A percentile compares a stretch with the other conserved stretches of the same genome.
Evolutionary conservation across 139 green algal species (phyloP).

Genomic region (Coccomyxa sp.): DNA sequence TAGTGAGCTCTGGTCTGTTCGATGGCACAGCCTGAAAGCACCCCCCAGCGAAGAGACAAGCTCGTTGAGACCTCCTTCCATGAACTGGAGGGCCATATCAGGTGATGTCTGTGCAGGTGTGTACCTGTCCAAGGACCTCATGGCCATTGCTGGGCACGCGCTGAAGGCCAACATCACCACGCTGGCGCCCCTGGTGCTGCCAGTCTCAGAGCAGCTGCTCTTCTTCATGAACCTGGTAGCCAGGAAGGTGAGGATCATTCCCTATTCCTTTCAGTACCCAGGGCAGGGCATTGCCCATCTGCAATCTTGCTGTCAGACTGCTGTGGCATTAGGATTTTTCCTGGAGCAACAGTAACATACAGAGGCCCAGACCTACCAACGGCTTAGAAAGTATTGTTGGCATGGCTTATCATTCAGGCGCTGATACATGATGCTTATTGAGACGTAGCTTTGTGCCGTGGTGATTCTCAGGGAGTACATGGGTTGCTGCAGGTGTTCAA

Average conservation of each 20-base stretch:
- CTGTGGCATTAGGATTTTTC: too few species aligned
- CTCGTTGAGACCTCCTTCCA: too few species aligned
- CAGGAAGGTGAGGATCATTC: slow-evolving; percentile 57
- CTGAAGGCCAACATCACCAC: slow-evolving; percentile 97
- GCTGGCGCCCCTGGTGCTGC: slow-evolving; percentile 91
- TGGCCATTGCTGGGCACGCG: slow-evolving; percentile 79
- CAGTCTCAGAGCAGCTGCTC: slow-evolving; percentile 86
- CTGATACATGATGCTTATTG: background rate
- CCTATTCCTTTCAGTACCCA: background rate
- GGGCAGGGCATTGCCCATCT: too few species aligned
- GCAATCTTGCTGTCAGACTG: too few species aligned
- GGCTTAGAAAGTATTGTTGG: background rate
- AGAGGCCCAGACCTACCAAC: too few species aligned
- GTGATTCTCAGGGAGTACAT: background rate
- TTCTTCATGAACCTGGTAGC: slow-evolving; percentile 89
- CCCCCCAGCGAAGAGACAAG: too few species aligned
- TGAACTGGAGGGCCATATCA: background rate
- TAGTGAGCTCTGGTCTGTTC: too few species aligned
- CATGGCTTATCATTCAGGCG: background rate
- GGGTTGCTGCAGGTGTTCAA: slow-evolving; percentile 36
- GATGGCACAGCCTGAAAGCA: too few species aligned
- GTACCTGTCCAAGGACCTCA: slow-evolving; percentile 86
- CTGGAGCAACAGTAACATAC: too few species aligned
- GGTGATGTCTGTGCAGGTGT: slow-evolving; percentile 45
- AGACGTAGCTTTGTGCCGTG: too few species aligned